Conservation (phyloP, 129 eudicot genomes). For the Gnaphalium uliginosum region DNA sequence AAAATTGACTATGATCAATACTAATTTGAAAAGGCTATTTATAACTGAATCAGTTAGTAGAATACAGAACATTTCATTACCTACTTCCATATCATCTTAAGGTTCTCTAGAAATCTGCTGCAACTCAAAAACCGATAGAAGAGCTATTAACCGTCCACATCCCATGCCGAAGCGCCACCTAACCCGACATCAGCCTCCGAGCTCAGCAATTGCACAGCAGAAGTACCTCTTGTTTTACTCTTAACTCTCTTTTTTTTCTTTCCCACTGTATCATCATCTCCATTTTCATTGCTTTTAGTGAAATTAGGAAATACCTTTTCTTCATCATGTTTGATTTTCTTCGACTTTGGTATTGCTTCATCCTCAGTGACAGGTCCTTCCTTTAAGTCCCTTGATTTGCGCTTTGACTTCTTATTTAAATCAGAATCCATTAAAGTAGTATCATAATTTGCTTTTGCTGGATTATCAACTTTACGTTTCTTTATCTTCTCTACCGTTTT, state of each 20-base stretch:
- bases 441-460: slow-evolving; percentile 16
- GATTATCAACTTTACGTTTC: slow-evolving; percentile 34
- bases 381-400: slow-evolving; percentile 32
- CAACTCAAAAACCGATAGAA: no score
- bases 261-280: slow-evolving; percentile 30
- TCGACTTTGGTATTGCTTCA: slow-evolving; percentile 32
- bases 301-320: slow-evolving; percentile 40
- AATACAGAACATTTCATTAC: no score
- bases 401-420: slow-evolving; percentile 34
- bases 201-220: slow-evolving; percentile 43
- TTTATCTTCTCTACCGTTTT: slow-evolving; percentile 31
- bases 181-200: slow-evolving; percentile 65
- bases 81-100: no score
- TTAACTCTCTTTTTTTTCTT: slow-evolving; percentile 51
- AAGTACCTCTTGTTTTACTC: slow-evolving; percentile 34
- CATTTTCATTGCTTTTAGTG: slow-evolving; percentile 21
- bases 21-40: background rate
- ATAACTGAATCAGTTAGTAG: background rate
- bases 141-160: slow-evolving; percentile 20
- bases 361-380: slow-evolving; percentile 7
- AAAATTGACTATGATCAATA: background rate
- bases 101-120: no score
- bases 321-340: slow-evolving; percentile 44
- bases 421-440: slow-evolving; percentile 24
- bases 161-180: slow-evolving; percentile 89